A percentile compares a stretch with the other conserved stretches of the same genome.
Evolutionary conservation across 129 eudicot species (phyloP).

Genomic region (Flaveria ramosissima): DNA sequence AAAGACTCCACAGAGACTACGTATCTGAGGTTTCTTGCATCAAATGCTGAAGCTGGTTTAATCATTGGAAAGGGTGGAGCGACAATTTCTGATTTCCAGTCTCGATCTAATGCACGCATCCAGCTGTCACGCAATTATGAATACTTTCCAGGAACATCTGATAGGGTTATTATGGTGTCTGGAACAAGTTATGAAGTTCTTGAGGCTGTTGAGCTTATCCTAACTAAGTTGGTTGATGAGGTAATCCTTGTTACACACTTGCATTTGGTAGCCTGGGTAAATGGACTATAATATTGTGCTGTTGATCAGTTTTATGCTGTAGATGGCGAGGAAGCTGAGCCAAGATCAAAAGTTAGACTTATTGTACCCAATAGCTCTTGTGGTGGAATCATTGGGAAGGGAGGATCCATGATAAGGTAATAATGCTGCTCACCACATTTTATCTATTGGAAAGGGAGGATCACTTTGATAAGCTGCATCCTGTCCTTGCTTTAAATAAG

Average conservation of each 20-base stretch:
- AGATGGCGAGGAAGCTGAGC: constrained; percentile 73
- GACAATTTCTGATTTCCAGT: constrained; percentile 84
- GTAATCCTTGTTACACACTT: constrained; percentile 33
- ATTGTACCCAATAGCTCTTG: constrained; percentile 93
- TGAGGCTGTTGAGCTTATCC: constrained; percentile 82
- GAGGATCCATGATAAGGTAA: constrained; percentile 92
- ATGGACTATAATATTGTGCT: constrained; percentile 6
- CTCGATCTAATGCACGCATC: constrained; percentile 87
- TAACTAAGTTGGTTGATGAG: constrained; percentile 77
- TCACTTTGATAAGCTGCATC: too few species aligned
- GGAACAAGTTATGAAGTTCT: constrained; percentile 74
- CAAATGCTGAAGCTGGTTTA: constrained; percentile 98
- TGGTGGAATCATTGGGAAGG: constrained; percentile 96
- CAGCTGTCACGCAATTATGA: constrained; percentile 97
- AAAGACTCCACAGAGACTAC: constrained; percentile 65
- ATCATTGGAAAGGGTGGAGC: constrained; percentile 94
- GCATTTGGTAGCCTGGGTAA: background rate
- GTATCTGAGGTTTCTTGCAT: constrained; percentile 80
- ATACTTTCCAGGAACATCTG: constrained; percentile 92
- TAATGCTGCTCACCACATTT: constrained; percentile 6
- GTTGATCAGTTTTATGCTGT: constrained; percentile 65
- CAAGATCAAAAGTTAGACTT: constrained; percentile 72
- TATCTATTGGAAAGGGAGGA: background rate
- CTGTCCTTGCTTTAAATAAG: too few species aligned
- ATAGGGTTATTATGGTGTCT: constrained; percentile 87